Conservation (phyloP, 1,284 basidiomycete genomes). For the Irpex sp. region DNA sequence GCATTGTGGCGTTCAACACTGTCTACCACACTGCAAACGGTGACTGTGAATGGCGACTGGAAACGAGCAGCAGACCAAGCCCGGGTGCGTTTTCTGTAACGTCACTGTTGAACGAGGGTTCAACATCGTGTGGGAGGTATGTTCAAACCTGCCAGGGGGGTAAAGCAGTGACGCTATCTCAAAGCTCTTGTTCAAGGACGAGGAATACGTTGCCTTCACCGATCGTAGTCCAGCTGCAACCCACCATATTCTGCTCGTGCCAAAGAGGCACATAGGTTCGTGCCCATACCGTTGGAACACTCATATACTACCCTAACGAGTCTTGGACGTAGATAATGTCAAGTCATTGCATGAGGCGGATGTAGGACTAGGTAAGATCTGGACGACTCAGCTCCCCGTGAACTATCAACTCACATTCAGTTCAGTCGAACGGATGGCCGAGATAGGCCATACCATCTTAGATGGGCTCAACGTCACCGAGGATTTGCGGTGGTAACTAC, state of each 20-base stretch:
- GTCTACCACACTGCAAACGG: background rate
- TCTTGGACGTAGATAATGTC: background rate
- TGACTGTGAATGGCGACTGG: background rate
- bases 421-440: constrained; percentile 54
- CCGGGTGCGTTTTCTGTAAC: constrained; percentile 46
- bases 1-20: background rate
- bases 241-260: constrained; percentile 59
- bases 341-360: background rate
- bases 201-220: constrained; percentile 51
- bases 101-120: constrained; percentile 49
- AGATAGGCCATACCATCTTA: constrained; percentile 47
- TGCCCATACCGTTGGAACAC: background rate
- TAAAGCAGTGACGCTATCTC: background rate
- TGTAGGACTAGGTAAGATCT: background rate
- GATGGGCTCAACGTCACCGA: constrained; percentile 36
- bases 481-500: constrained; percentile 38
- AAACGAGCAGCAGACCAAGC: background rate
- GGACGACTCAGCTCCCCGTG: background rate
- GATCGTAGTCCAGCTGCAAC: constrained; percentile 55
- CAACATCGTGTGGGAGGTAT: constrained; percentile 50
- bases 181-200: constrained; percentile 35
- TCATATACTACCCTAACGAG: background rate
- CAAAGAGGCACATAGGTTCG: constrained; percentile 53
- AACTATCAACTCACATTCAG: constrained; percentile 35
- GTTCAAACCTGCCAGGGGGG: background rate